Percentiles rank a stretch among this genome's conserved stretches.
These are phyloP conservation scores for Xylaria hypoxylon DNA, from an alignment of 2,329 filamentous ascomycete genomes.

Conservation along the genomic window DNA sequence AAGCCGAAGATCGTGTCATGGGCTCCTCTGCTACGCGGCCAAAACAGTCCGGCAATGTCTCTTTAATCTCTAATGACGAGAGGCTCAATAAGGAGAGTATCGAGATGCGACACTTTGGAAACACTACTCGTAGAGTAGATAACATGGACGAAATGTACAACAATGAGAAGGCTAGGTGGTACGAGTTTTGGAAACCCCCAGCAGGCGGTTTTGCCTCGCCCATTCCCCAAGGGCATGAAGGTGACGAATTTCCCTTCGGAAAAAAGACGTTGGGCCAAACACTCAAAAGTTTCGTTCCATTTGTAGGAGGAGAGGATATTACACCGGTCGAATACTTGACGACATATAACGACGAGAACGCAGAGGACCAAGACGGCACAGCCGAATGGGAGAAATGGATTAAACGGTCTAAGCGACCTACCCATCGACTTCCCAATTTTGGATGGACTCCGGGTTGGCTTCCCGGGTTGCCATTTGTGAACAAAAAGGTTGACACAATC, in stretches of 20 bases:
- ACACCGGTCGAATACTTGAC: constrained; percentile 67
- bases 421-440: constrained; percentile 77
- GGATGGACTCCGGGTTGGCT: constrained; percentile 73
- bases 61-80: constrained; percentile 53
- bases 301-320: constrained; percentile 59
- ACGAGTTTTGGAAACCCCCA: constrained; percentile 74
- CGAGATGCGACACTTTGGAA: constrained; percentile 54
- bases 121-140: constrained; percentile 64
- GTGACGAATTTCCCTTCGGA: constrained; percentile 58
- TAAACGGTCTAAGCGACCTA: constrained; percentile 83
- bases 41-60: constrained; percentile 54
- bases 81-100: constrained; percentile 52
- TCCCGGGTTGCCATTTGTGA: constrained; percentile 80
- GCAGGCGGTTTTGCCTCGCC: constrained; percentile 71
- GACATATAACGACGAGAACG: constrained; percentile 71
- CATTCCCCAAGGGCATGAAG: constrained; percentile 67
- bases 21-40: constrained; percentile 43
- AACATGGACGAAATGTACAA: constrained; percentile 63
- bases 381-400: constrained; percentile 87
- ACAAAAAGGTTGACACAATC: constrained; percentile 94
- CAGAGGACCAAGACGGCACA: constrained; percentile 68
- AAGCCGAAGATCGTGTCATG: constrained; percentile 47
- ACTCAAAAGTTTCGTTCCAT: constrained; percentile 63
- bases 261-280: constrained; percentile 62
- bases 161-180: constrained; percentile 63